These are phyloP conservation scores for Panaeolus cyanescens DNA, from an alignment of 768 basidiomycete species.

Conservation along the genomic window DNA sequence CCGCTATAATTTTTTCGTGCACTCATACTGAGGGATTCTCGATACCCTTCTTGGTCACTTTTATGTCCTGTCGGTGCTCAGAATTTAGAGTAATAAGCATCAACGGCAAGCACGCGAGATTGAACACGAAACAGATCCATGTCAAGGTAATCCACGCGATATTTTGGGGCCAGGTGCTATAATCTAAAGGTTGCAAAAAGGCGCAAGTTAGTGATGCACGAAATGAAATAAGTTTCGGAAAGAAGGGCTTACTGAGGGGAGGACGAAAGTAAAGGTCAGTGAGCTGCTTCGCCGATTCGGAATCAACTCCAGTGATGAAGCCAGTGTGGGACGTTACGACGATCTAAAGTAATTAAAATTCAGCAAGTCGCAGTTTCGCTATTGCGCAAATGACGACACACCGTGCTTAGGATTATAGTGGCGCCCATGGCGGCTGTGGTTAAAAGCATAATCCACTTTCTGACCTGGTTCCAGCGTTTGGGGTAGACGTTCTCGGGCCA, in stretches of 20 bases:
- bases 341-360: constrained; percentile 16
- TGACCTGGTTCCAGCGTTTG: constrained; percentile 28
- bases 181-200: constrained; percentile 19
- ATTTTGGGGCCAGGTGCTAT: constrained; percentile 29
- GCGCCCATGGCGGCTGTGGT: constrained; percentile 27
- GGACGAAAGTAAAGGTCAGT: constrained; percentile 24
- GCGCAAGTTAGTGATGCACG: background rate
- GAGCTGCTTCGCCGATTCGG: constrained; percentile 14
- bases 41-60: too few relatives aligned
- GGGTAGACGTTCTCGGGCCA: constrained; percentile 34
- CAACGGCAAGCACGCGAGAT: background rate
- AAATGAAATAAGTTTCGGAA: background rate
- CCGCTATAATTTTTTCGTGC: too few relatives aligned
- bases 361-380: background rate
- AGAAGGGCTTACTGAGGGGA: constrained; percentile 27
- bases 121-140: constrained; percentile 19
- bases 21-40: too few relatives aligned
- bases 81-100: background rate
- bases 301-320: constrained; percentile 25
- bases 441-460: constrained; percentile 20
- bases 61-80: too few relatives aligned
- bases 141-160: constrained; percentile 33
- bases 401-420: constrained; percentile 32
- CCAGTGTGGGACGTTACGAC: constrained; percentile 26
- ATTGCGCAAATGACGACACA: constrained; percentile 20